phyloP scores from a whole-genome alignment of 106 monocot species.

The Platanthera guangdongensis region DNA sequence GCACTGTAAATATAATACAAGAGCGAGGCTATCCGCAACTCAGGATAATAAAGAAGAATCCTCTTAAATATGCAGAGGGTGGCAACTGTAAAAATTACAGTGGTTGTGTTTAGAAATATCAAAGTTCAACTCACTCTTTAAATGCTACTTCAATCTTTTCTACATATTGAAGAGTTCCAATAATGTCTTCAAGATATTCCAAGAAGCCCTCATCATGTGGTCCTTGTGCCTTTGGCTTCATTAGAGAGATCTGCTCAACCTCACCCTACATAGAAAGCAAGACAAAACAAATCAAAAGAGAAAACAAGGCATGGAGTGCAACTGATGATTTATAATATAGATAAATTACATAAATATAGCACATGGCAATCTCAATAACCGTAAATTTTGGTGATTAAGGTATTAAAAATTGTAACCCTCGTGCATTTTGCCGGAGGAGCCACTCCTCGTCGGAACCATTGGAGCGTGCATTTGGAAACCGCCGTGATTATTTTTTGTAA shows the following conservation, averaged over 20 bases:
- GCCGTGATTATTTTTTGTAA: too few species aligned
- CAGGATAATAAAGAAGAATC: not conserved
- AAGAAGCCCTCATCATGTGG: constrained; percentile 95
- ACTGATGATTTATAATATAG: not conserved
- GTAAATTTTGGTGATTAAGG: not conserved
- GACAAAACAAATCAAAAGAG: not conserved
- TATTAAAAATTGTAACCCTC: too few species aligned
- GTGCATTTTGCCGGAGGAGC: too few species aligned
- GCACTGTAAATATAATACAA: not conserved
- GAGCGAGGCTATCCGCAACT: not conserved
- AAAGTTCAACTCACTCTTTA: constrained; percentile 61
- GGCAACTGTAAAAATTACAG: not conserved
- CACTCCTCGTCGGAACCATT: too few species aligned
- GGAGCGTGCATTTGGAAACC: too few species aligned
- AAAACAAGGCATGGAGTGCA: not conserved
- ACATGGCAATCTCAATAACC: constrained; percentile 2
- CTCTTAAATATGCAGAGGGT: not conserved
- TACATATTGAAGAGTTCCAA: constrained; percentile 90
- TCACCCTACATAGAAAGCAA: constrained; percentile 57
- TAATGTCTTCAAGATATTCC: constrained; percentile 97
- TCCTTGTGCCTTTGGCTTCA: constrained; percentile 96
- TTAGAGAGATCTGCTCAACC: constrained; percentile 97
- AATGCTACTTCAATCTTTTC: constrained; percentile 87
- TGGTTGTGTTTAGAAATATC: not conserved
- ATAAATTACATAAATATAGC: not conserved